Evolutionary conservation across 2,329 filamentous ascomycete species (phyloP).

Genomic region (Aureobasidium subglaciale): DNA sequence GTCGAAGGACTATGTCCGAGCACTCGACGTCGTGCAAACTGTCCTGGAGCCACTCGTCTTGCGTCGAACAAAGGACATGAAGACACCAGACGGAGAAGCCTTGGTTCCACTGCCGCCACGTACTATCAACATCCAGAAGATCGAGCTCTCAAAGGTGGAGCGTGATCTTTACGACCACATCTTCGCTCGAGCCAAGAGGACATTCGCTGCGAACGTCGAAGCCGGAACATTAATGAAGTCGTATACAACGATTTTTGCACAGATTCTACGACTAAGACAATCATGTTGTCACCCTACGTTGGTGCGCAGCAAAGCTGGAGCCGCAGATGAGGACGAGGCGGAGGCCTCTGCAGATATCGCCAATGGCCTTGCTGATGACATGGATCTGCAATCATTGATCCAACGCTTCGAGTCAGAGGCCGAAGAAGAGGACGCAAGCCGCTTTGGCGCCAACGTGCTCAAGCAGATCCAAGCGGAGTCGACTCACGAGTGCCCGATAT

Average conservation of each 20-base stretch:
- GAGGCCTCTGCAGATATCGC: constrained; percentile 68
- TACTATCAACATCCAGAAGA: constrained; percentile 74
- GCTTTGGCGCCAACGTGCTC: constrained; percentile 79
- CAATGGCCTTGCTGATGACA: constrained; percentile 82
- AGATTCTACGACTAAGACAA: constrained; percentile 86
- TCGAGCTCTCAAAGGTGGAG: constrained; percentile 79
- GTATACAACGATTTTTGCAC: constrained; percentile 94
- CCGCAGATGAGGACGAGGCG: constrained; percentile 82
- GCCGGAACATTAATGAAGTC: constrained; percentile 91
- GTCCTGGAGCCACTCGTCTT: constrained; percentile 94
- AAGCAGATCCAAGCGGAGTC: constrained; percentile 87
- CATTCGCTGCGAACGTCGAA: constrained; percentile 80
- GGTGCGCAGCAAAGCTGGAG: constrained; percentile 74
- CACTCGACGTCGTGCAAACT: constrained; percentile 93
- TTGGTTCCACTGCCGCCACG: constrained; percentile 77
- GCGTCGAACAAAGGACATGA: constrained; percentile 95
- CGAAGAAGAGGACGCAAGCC: constrained; percentile 54
- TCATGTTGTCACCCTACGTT: constrained; percentile 90
- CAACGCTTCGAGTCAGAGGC: constrained; percentile 65
- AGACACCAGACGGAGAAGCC: constrained; percentile 75
- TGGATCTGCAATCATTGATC: constrained; percentile 85
- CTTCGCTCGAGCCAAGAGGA: constrained; percentile 70
- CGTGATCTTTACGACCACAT: constrained; percentile 90
- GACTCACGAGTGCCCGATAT: constrained; percentile 86
- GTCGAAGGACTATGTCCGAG: constrained; percentile 86